Evolutionary conservation across 805 yeast species (phyloP).

Genomic region (Zygosaccharomyces kombuchaensis): DNA sequence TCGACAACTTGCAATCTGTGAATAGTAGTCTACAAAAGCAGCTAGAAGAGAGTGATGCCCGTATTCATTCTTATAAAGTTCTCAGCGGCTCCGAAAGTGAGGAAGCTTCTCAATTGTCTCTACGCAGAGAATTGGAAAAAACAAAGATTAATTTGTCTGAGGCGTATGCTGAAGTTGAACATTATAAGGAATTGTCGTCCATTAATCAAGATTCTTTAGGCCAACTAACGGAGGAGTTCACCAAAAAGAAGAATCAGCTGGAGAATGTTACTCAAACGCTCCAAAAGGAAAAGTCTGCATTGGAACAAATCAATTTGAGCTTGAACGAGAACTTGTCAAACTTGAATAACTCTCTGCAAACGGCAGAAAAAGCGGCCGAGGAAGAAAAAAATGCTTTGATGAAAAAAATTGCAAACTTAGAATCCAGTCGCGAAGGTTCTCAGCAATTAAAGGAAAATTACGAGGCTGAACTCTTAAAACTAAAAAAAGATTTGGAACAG

Average conservation of each 20-base stretch:
- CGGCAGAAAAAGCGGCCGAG: conserved; percentile 28
- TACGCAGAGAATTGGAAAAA: conserved; percentile 41
- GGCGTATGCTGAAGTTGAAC: conserved; percentile 54
- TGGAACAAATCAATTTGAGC: conserved; percentile 22
- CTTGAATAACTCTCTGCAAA: conserved; percentile 32
- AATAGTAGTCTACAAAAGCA: conserved; percentile 21
- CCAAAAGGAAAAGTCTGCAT: conserved; percentile 19
- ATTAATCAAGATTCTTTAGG: conserved; percentile 64
- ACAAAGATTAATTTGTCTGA: conserved; percentile 52
- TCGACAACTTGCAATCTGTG: conserved; percentile 12
- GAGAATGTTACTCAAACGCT: conserved; percentile 16
- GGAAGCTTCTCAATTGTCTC: conserved; percentile 20
- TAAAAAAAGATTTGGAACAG: conserved; percentile 38
- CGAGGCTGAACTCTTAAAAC: conserved; percentile 29
- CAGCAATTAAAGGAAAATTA: conserved; percentile 23
- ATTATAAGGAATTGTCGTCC: conserved; percentile 56
- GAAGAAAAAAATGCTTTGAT: conserved; percentile 21
- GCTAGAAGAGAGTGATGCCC: conserved; percentile 27
- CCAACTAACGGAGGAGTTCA: conserved; percentile 52
- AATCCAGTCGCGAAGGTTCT: conserved; percentile 25
- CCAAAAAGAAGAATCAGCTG: conserved; percentile 36
- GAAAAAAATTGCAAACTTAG: conserved; percentile 31
- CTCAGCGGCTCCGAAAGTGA: conserved; percentile 25
- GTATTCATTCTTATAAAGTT: conserved; percentile 31
- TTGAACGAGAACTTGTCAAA: conserved; percentile 32